These are phyloP conservation scores for Pisolithus marmoratus DNA, from an alignment of 768 basidiomycete species.

Conservation along the genomic window DNA sequence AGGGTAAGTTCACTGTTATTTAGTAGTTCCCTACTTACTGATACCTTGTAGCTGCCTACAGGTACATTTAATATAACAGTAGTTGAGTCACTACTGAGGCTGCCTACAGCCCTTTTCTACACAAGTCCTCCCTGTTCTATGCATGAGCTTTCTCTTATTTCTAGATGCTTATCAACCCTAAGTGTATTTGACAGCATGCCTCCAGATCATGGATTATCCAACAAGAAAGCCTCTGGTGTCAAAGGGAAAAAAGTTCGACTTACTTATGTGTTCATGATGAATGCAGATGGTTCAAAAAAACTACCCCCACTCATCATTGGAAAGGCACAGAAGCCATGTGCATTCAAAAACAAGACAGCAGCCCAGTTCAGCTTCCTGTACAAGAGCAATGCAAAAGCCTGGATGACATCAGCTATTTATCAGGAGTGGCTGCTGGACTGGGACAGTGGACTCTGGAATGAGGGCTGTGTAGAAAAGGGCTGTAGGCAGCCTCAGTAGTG, in stretches of 20 bases:
- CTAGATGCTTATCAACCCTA: background rate
- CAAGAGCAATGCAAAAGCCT: constrained; percentile 32
- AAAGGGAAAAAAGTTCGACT: constrained; percentile 3
- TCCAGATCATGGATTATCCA: background rate
- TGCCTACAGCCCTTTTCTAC: too few species aligned
- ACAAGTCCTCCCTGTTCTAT: too few species aligned
- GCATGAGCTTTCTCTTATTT: too few species aligned
- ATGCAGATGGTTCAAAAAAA: constrained; percentile 31
- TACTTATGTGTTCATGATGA: constrained; percentile 11
- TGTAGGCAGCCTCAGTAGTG: too few species aligned
- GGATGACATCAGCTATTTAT: constrained; percentile 33
- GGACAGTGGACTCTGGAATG: constrained; percentile 25
- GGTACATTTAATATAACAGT: too few species aligned
- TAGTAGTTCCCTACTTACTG: too few species aligned
- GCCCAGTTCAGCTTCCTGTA: constrained; percentile 30
- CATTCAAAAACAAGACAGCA: constrained; percentile 10
- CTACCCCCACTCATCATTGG: constrained; percentile 19
- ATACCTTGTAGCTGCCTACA: too few species aligned
- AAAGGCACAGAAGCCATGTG: constrained; percentile 9
- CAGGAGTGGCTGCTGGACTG: constrained; percentile 30
- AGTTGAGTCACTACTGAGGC: too few species aligned
- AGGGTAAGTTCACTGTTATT: too few species aligned
- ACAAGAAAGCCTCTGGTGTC: background rate
- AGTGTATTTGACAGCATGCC: constrained; percentile 3
- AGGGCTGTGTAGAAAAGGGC: too few species aligned